These are phyloP conservation scores for Begonia masoniana DNA, from an alignment of 306 rosid genomes.

Conservation along the genomic window DNA sequence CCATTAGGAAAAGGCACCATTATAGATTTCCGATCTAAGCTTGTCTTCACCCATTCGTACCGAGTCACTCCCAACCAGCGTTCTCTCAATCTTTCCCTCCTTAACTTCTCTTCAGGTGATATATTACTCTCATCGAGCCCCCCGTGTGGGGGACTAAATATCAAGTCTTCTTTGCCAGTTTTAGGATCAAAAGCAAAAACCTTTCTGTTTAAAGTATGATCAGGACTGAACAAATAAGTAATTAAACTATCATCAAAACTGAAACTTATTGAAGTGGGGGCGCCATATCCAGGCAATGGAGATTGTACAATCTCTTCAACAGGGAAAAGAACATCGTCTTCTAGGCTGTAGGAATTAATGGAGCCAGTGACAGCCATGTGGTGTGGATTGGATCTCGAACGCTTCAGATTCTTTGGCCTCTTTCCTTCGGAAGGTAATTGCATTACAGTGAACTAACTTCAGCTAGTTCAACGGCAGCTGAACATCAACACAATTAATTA, in stretches of 20 bases:
- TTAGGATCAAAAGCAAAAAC: conserved; percentile 50
- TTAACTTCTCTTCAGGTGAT: conserved; percentile 76
- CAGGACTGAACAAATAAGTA: conserved; percentile 73
- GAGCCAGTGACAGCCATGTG: conserved; percentile 69
- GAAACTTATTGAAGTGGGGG: conserved; percentile 69
- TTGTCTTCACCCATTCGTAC: conserved; percentile 85
- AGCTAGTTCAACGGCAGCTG: conserved; percentile 19
- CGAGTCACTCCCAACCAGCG: conserved; percentile 90
- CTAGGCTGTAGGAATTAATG: conserved; percentile 34
- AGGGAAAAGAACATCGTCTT: conserved; percentile 42
- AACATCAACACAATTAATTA: background rate
- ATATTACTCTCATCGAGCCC: conserved; percentile 86
- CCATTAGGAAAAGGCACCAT: conserved; percentile 96
- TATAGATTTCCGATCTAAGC: conserved; percentile 44
- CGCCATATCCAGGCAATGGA: conserved; percentile 82
- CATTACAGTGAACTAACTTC: conserved; percentile 35
- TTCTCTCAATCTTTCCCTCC: conserved; percentile 96
- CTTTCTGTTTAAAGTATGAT: conserved; percentile 54
- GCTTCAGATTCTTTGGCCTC: conserved; percentile 53
- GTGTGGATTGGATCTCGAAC: conserved; percentile 32
- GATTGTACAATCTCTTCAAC: conserved; percentile 85
- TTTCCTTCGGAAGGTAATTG: conserved; percentile 52
- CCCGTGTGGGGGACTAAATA: conserved; percentile 81
- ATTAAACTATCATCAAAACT: conserved; percentile 63
- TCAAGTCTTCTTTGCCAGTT: conserved; percentile 42